Conservation (phyloP, 306 rosid genomes). For the Psophocarpus tetragonolobus region DNA sequence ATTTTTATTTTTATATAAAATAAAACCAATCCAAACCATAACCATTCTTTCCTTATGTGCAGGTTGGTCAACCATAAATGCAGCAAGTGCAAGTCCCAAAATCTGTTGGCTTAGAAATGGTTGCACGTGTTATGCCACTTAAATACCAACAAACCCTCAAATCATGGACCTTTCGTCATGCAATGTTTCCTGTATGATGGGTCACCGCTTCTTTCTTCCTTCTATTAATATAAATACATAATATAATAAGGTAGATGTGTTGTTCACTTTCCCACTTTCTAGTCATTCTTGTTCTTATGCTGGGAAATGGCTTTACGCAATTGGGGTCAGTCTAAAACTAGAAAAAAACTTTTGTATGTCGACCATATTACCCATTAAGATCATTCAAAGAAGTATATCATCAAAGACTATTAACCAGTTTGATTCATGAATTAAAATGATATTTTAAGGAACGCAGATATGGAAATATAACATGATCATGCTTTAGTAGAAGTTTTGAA, state of each 20-base stretch:
- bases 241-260: neutral
- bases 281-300: neutral
- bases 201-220: neutral
- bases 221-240: too few relatives aligned
- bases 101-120: neutral
- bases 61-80: slow-evolving; percentile 28
- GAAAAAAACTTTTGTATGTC: neutral
- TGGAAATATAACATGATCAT: too few relatives aligned
- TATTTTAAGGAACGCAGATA: too few relatives aligned
- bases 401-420: neutral
- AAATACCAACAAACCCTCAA: slow-evolving; percentile 17
- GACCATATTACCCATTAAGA: neutral
- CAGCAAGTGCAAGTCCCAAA: slow-evolving; percentile 26
- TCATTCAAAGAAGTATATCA: neutral
- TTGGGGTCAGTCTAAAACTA: neutral
- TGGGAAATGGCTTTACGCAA: neutral
- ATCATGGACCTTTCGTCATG: neutral
- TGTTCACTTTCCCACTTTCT: neutral
- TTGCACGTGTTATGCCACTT: slow-evolving; percentile 13
- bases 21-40: too few relatives aligned
- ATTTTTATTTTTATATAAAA: too few relatives aligned
- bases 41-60: too few relatives aligned
- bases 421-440: too few relatives aligned
- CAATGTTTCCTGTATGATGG: neutral
- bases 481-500: too few relatives aligned